Evolutionary conservation across 345 rosid genomes (phyloP).

Genomic region (Populus simonii): DNA sequence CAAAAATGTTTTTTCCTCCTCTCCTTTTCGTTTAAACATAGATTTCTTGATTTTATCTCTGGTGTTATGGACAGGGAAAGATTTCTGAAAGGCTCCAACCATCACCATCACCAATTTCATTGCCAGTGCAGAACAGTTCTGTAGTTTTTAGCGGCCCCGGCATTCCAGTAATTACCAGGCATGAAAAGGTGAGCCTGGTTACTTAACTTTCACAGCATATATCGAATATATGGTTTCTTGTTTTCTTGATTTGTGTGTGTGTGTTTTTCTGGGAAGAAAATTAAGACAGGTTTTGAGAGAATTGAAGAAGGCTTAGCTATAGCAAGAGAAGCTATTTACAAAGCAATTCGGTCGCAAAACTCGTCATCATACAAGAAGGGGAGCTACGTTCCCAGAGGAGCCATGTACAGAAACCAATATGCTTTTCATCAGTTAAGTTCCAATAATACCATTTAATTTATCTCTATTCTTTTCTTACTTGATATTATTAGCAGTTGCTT

Average conservation of each 20-base stretch:
- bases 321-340: constrained; percentile 31
- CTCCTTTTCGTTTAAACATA: background rate
- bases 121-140: background rate
- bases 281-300: constrained; percentile 9
- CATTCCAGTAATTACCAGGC: background rate
- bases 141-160: background rate
- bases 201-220: no score
- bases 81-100: background rate
- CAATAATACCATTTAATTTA: no score
- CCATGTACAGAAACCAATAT: constrained; percentile 50
- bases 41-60: background rate
- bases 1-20: background rate
- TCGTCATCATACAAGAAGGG: constrained; percentile 39
- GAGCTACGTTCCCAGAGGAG: constrained; percentile 47
- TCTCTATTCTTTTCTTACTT: background rate
- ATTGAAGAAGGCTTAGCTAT: constrained; percentile 30
- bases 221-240: background rate
- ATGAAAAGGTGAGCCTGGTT: background rate
- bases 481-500: background rate
- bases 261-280: background rate
- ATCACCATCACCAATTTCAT: background rate
- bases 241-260: background rate
- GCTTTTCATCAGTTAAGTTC: constrained; percentile 76
- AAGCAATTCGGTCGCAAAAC: constrained; percentile 40
- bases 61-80: background rate